phyloP scores from a whole-genome alignment of 768 basidiomycete species.

The Russula dissimulans region DNA sequence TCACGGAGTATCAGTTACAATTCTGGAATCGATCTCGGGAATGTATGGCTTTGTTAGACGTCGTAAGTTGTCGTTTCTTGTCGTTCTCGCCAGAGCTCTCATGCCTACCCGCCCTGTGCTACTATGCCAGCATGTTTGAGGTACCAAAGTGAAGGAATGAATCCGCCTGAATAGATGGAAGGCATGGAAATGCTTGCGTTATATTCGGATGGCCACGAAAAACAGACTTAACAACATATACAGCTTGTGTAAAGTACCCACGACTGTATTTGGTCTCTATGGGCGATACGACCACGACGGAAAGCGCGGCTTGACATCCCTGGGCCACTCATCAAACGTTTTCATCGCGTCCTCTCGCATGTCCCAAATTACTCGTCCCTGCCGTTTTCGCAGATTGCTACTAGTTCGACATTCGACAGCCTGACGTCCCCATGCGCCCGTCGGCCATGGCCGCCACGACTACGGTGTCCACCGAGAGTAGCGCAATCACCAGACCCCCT shows the following conservation, averaged over 20 bases:
- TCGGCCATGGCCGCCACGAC: constrained; percentile 22
- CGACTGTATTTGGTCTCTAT: constrained; percentile 34
- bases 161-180: neutral
- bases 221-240: neutral
- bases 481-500: constrained; percentile 37
- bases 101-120: no score
- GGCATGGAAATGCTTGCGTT: constrained; percentile 2
- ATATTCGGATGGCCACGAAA: constrained; percentile 2
- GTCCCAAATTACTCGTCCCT: constrained; percentile 46
- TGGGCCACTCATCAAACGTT: constrained; percentile 68
- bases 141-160: no score
- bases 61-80: no score
- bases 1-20: no score
- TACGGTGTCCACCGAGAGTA: constrained; percentile 25
- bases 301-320: constrained; percentile 52
- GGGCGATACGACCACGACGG: constrained; percentile 24
- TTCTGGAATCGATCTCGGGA: no score
- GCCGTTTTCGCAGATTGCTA: constrained; percentile 19
- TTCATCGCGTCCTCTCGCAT: constrained; percentile 72
- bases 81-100: no score
- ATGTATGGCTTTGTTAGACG: no score
- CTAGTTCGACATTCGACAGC: constrained; percentile 17
- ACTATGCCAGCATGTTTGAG: no score
- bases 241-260: neutral
- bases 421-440: constrained; percentile 28